Evolutionary conservation across 2,329 filamentous ascomycete species (phyloP), one percentile per base, ranked within the genome.

Genomic region (Penicillium freii): DNA sequence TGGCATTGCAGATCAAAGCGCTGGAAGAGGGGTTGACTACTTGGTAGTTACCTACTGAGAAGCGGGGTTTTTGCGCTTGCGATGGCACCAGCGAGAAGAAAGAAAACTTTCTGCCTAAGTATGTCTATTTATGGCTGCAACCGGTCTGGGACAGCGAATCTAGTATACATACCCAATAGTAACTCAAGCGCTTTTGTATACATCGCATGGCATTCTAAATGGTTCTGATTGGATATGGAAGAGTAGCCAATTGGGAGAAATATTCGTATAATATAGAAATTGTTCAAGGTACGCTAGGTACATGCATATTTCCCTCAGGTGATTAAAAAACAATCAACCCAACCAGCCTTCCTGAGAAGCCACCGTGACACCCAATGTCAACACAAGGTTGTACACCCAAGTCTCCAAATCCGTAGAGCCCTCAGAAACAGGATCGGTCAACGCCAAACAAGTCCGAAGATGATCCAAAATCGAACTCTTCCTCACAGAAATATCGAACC

Each of bases 1-100:
- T 83, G 66, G 81, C 80, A 7, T 64, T 83, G 64, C 78, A 81
- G 71, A 81, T 82, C 51, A 80, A 80, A 68, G 78, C 71, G 0
- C 48, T 75, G 15, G 73, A 78, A 59, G 71, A 62, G 46, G 69
- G 69, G 3, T 47, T 67, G 53, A 61, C 61, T 29, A 52, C 45
- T 15, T 62, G 59, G 48, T 64, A 56, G 46, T 5, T 23, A 13
- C 10, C 7, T 19, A 10, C 17, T 6, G 5, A 9, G 5, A 31
- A 19, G 17, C n/a, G 33, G 10, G 43, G n/a, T 7, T 9, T n/a
- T n/a, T 27, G 3, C 1, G 8, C 25, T 11, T 21, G n/a, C 2
- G n/a, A 21, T 5, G n/a, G n/a, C 11, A 31, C 29, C n/a, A 7
- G 17, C 25, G 6, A 45, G n/a, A 21, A 45, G 27, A n/a, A 19